Percentiles rank a stretch among this genome's conserved stretches.
Conservation (phyloP, 164 flowering plant genomes). For the Magnolia officinalis region DNA sequence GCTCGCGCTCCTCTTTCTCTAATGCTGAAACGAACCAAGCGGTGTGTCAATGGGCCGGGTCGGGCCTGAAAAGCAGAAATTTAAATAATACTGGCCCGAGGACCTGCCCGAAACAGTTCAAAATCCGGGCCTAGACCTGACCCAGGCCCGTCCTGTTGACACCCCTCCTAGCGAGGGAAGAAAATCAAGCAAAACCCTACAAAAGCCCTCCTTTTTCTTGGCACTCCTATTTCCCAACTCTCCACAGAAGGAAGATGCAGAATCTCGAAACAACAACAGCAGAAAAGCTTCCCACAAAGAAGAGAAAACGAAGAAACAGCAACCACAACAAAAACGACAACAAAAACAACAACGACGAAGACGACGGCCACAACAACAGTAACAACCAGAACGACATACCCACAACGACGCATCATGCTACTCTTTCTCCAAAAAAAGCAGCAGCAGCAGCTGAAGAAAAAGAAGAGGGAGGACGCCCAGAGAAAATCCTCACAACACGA, state of each 20-base stretch:
- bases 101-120: too few relatives aligned
- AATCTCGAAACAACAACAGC: neutral
- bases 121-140: too few relatives aligned
- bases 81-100: too few relatives aligned
- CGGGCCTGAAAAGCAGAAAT: too few relatives aligned
- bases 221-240: too few relatives aligned
- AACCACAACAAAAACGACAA: neutral
- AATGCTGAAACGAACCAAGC: too few relatives aligned
- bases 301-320: conserved; percentile 15
- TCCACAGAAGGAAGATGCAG: neutral
- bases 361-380: conserved; percentile 14
- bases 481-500: neutral
- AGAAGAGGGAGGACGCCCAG: conserved; percentile 10
- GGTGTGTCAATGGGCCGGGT: too few relatives aligned
- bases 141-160: too few relatives aligned
- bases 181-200: too few relatives aligned
- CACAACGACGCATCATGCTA: neutral
- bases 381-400: conserved; percentile 6
- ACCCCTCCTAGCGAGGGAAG: too few relatives aligned
- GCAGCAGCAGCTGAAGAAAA: conserved; percentile 5
- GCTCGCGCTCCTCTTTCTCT: too few relatives aligned
- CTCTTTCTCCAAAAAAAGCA: neutral
- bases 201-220: too few relatives aligned
- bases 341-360: neutral
- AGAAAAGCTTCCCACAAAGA: conserved; percentile 14